Evolutionary conservation across 495 filamentous ascomycete genomes (phyloP).

Genomic region (Parmelia sp.): DNA sequence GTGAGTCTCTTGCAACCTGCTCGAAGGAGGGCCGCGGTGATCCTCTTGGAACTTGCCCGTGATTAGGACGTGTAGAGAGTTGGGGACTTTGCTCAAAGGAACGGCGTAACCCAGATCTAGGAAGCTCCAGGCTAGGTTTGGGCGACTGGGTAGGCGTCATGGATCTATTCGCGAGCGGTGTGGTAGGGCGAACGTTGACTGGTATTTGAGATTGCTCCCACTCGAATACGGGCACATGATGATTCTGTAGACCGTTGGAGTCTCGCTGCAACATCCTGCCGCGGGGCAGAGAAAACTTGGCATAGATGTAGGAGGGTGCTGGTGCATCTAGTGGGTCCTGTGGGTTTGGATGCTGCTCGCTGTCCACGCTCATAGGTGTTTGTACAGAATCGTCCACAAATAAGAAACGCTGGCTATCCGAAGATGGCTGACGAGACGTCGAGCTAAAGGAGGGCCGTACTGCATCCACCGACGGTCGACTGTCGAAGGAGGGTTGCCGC

Average conservation of each 20-base stretch:
- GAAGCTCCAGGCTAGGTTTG: constrained; percentile 35
- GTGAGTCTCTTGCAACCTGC: constrained; percentile 26
- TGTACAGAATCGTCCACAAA: constrained; percentile 53
- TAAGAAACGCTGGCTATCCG: constrained; percentile 35
- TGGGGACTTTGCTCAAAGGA: not conserved
- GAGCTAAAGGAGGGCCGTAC: constrained; percentile 17
- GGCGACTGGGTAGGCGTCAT: constrained; percentile 47
- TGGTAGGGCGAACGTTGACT: constrained; percentile 34
- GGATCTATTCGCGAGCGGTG: constrained; percentile 30
- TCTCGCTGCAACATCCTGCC: constrained; percentile 68
- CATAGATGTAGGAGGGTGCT: constrained; percentile 72
- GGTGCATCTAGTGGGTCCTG: constrained; percentile 36
- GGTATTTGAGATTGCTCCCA: constrained; percentile 54
- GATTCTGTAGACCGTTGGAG: constrained; percentile 58
- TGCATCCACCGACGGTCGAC: constrained; percentile 32
- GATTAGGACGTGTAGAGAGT: constrained; percentile 35
- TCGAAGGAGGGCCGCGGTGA: constrained; percentile 24
- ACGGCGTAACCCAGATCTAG: constrained; percentile 34
- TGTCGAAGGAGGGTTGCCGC: constrained; percentile 36
- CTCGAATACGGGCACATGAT: constrained; percentile 51
- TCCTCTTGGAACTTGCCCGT: constrained; percentile 31
- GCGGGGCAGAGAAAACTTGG: constrained; percentile 74
- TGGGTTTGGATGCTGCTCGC: constrained; percentile 50
- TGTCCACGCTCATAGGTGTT: constrained; percentile 58
- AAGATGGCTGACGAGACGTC: constrained; percentile 33